These are phyloP conservation scores for Phylloporus sp. DNA, from an alignment of 768 basidiomycete species.

Conservation along the genomic window DNA sequence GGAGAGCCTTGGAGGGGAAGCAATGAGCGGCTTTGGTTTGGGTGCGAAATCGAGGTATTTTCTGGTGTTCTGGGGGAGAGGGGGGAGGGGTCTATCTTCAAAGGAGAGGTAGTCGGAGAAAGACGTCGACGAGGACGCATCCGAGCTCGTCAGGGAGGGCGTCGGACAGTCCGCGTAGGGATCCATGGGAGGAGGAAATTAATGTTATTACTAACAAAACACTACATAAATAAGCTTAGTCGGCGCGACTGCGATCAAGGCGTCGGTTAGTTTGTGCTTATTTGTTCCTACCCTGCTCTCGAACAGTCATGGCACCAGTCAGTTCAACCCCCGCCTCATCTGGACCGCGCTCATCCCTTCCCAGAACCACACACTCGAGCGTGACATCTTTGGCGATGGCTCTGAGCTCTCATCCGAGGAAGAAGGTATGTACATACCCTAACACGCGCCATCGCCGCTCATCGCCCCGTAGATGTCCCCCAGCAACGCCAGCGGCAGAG, in stretches of 20 bases:
- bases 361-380: conserved; percentile 43
- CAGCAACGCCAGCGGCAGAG: conserved; percentile 38
- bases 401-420: conserved; percentile 81
- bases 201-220: neutral
- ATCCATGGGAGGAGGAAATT: conserved; percentile 21
- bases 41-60: neutral
- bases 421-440: conserved; percentile 36
- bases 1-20: conserved; percentile 2
- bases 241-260: neutral
- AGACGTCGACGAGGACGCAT: conserved; percentile 17
- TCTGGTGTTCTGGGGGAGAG: conserved; percentile 6
- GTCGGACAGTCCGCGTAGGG: conserved; percentile 13
- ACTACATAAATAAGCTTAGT: neutral
- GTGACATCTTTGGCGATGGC: conserved; percentile 79
- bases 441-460: neutral
- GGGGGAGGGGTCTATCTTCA: conserved; percentile 21
- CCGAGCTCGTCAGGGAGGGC: conserved; percentile 28
- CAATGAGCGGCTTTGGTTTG: neutral
- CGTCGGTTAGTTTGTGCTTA: conserved; percentile 3
- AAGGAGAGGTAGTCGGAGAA: conserved; percentile 16
- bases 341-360: neutral
- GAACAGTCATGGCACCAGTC: conserved; percentile 15
- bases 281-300: conserved; percentile 6
- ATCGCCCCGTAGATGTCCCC: conserved; percentile 35
- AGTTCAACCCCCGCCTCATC: neutral